Evolutionary conservation across 495 filamentous ascomycete species (phyloP), one percentile per base, ranked within the genome.

Genomic region (Neurospora hispaniola): DNA sequence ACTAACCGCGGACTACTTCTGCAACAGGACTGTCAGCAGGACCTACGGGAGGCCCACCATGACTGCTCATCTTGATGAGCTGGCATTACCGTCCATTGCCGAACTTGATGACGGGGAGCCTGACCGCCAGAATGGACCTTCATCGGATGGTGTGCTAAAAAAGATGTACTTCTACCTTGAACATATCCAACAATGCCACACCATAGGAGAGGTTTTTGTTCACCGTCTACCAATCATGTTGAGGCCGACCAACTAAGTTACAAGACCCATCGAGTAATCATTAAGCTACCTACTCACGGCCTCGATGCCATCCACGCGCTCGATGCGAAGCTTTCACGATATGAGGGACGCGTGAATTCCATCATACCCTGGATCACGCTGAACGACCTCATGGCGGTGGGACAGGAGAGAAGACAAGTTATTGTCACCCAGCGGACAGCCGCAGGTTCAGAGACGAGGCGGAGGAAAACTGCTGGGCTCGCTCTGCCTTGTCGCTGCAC

Each of bases 21-120:
- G n/a, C n/a, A n/a, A n/a, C n/a, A n/a, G n/a, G n/a, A n/a, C n/a
- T n/a, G n/a, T 84, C 71, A 86, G 84, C 75, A 86, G 86, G 84
- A 86, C 82, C 2, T 82, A 82, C 68, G 85, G 85, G 11, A 74
- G 83, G 31, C 85, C 85, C 20, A 84, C 81, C 68, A 85, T 84
- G 81, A 83, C 80, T 7, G 80, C 79, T 16, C 80, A 84, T 48
- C 72, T 73, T 18, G 74, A 75, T 54, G 62, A 74, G 23, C 23
- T 23, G 23, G 23, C 23, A 23, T 23, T 23, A 23, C 23, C 23
- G 23, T 23, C 23, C 23, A 23, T 23, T 23, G 23, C 23, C 23
- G 23, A 23, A 23, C 23, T 23, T 23, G 0, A 23, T 23, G 23
- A 23, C 23, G 23, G 9, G 76, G 75, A 73, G 46, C 39, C 10